Evolutionary conservation across 768 basidiomycete species (phyloP).

Genomic region (Candolleomyces eurysporus): DNA sequence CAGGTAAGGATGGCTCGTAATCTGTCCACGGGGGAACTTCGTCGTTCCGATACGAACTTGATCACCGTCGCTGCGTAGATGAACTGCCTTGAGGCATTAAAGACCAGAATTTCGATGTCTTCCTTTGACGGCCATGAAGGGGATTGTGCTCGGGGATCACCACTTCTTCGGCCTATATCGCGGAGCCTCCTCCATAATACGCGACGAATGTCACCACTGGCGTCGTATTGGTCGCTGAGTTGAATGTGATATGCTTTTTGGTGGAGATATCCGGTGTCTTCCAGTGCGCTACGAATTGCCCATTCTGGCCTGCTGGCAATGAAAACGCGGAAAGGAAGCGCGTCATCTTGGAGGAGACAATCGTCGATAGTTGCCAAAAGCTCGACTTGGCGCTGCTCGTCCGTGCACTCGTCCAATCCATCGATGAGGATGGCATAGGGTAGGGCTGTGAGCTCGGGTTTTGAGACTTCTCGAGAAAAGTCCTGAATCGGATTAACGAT

Average conservation of each 20-base stretch:
- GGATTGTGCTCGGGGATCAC: not conserved
- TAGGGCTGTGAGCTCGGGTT: not conserved
- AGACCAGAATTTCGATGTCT: not conserved
- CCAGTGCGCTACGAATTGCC: no score
- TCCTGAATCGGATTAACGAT: not conserved
- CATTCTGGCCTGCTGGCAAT: not conserved
- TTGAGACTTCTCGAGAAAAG: no score
- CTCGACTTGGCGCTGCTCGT: not conserved
- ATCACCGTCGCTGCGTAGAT: not conserved
- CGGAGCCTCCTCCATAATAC: not conserved
- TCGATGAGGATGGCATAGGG: conserved; percentile 1
- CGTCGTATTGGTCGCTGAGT: not conserved
- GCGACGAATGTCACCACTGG: not conserved
- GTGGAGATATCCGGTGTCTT: no score
- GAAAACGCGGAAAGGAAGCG: not conserved
- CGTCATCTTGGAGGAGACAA: not conserved
- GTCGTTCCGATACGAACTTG: not conserved
- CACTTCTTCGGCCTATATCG: not conserved
- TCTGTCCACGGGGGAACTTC: not conserved
- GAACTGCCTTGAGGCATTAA: not conserved
- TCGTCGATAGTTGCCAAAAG: not conserved
- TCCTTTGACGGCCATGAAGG: not conserved
- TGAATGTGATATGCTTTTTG: no score
- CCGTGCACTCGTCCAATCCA: conserved; percentile 1
- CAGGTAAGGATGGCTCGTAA: not conserved